phyloP scores from a whole-genome alignment of 208 protist species.

The Tritrichomonas foetus region DNA sequence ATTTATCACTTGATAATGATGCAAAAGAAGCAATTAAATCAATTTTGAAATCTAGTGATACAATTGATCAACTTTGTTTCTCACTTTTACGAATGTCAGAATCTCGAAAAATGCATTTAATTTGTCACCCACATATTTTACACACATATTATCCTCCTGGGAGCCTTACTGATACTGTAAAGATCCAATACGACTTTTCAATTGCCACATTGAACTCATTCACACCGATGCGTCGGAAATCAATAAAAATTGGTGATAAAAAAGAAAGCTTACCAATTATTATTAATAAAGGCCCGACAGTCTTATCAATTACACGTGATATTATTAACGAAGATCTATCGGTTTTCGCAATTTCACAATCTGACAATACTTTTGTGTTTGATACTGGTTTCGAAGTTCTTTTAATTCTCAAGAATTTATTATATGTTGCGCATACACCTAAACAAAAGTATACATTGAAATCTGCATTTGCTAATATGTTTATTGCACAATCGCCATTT shows the following conservation, averaged over 20 bases:
- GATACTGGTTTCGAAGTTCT: conserved; percentile 20
- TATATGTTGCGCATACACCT: not conserved
- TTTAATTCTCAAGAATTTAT: not conserved
- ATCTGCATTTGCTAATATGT: not conserved
- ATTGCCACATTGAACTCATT: not conserved
- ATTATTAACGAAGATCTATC: not conserved
- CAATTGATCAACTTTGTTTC: not conserved
- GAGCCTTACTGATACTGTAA: not conserved
- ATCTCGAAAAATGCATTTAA: not conserved
- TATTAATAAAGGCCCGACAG: not conserved
- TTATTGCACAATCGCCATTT: not conserved
- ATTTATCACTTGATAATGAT: not conserved
- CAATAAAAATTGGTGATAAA: not conserved
- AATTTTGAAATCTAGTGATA: not conserved
- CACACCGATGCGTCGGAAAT: not conserved
- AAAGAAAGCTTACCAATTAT: not conserved
- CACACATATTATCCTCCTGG: not conserved
- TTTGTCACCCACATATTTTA: not conserved
- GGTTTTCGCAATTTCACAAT: not conserved
- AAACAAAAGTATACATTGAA: not conserved
- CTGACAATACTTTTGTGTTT: not conserved
- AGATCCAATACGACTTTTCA: not conserved
- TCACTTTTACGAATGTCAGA: not conserved
- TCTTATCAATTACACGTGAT: not conserved
- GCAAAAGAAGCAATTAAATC: not conserved